Conservation (phyloP, 164 flowering plant species). For the Cinnamomum micranthum region DNA sequence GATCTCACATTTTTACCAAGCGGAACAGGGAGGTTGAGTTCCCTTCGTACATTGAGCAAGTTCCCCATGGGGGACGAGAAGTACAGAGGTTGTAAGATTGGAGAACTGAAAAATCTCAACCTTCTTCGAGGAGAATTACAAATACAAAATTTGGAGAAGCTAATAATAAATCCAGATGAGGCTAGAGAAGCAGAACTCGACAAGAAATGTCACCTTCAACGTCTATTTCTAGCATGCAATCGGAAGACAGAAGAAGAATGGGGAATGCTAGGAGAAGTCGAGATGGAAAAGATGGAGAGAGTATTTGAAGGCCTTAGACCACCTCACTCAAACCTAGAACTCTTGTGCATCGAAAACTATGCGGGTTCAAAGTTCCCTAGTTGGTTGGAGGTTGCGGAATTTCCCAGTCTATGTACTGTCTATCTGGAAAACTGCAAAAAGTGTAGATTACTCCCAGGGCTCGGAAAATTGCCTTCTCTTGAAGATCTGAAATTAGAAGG, state of each 20-base stretch:
- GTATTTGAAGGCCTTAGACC: constrained; percentile 4
- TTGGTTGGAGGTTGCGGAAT: not conserved
- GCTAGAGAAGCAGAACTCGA: constrained; percentile 4
- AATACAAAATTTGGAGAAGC: not conserved
- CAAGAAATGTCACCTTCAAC: not conserved
- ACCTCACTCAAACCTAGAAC: not conserved
- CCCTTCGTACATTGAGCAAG: not conserved
- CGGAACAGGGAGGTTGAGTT: not conserved
- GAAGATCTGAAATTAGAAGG: not conserved
- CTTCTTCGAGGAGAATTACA: not conserved
- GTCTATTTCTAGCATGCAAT: not conserved
- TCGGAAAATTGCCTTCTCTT: constrained; percentile 6
- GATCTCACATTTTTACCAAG: not conserved
- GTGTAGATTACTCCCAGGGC: not conserved
- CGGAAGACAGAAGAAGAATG: not conserved
- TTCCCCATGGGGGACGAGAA: not conserved
- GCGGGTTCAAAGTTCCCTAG: not conserved
- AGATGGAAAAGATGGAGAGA: not conserved
- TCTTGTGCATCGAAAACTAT: not conserved
- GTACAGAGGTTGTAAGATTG: not conserved
- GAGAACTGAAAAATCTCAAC: not conserved
- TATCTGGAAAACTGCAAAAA: not conserved
- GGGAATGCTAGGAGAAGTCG: not conserved
- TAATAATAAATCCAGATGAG: not conserved
- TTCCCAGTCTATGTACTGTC: not conserved